Base-by-base conservation (phyloP, 2,329 filamentous ascomycete genomes). In the Pestalotiopsis sp. region DNA sequence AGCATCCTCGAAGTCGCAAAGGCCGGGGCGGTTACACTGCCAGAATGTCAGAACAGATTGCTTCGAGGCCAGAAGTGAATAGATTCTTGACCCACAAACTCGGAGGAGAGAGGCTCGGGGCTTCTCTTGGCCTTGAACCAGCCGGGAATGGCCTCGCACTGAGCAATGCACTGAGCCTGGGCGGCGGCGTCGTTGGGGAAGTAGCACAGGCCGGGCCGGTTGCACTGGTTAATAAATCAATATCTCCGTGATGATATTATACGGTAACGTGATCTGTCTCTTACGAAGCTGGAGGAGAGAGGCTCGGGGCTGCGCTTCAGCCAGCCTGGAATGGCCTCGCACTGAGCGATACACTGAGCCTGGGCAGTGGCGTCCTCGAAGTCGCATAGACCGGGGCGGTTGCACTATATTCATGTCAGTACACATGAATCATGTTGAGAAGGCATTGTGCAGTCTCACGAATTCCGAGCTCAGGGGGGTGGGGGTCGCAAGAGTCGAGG, bases 141-240 rank as follows among this genome's bases (percentile, higher is more conserved):
- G 11, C 59, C 59, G 13, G 59, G 59, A 40, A 62, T 62, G n/a
- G 59, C 59, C 59, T 62, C 59, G 17, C 59, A 62, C 27, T 40
- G 27, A 12, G 59, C 59, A 62, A 62, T 40, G 31, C 59, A 62
- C 31, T 62, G 59, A 11, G 59, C 59, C n/a, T 62, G 27, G 4
- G 59, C 59, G 4, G 59, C 31, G 6, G 59, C 27, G 20, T 62
- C 27, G 27, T n/a, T n/a, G n/a, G 59, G 59, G 31, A 62, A 62
- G 25, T 62, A 40, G 59, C 59, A 62, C 3, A 59, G 23, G 14
- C 59, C 59, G n/a, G 31, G 27, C 12, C 13, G 11, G 59, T 36
- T 62, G 36, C 59, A 62, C 59, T 62, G 11, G 27, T n/a, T n/a
- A n/a, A n/a, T n/a, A n/a, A n/a, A n/a, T n/a, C n/a, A n/a, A n/a